Base-by-base conservation (phyloP, 23 red algal genomes). In the Gracilariopsis chorda region DNA sequence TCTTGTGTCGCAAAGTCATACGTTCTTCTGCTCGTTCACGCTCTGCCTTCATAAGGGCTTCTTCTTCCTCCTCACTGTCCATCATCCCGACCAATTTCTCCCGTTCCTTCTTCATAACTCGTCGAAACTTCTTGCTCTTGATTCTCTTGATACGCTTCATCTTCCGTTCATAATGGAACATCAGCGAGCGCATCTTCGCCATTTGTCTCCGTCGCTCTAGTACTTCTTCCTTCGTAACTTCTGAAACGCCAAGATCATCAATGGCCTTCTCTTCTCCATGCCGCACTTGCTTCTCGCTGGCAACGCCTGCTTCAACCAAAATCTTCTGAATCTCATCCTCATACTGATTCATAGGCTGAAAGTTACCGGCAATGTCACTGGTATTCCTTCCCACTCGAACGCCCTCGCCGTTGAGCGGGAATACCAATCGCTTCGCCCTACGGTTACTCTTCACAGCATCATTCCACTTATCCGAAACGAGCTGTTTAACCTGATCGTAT, bases 131-230 rank as follows among this genome's bases (percentile, higher is more conserved):
- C 27, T 73, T 58, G 30, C 82, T 89, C 78, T 92, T 97, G 63
- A 93, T 88, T 39, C 83, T 92, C 48, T 93, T 93, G 36, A 93
- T 89, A 24, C 88, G 88, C 78, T 93, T 97, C 71, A 88, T 81
- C 27, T 90, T 88, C 17, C 69, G 86, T 52, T 97, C 95, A 80
- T 97, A 75, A 49, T 97, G 72, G 64, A 97, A 97, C 49, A 97
- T 63, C 19, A 89, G 48, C 9, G 80, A 70, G 24, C 91, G 83
- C 49, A 93, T 90, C 33, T 77, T 71, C 17, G 90, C 90, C 34
- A 97, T 58, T 42, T 93, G 88, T 0, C 76, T 41, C 24, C 77
- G 27, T 36, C 90, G 73, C 42, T 62, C 55, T 52, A 91, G 37
- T 7, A 92, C 34, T 75, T 96, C 84, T 32, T 84, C 55, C 29